Base-by-base conservation (phyloP, 2,329 filamentous ascomycete species). In the Sphaerulina musiva region DNA sequence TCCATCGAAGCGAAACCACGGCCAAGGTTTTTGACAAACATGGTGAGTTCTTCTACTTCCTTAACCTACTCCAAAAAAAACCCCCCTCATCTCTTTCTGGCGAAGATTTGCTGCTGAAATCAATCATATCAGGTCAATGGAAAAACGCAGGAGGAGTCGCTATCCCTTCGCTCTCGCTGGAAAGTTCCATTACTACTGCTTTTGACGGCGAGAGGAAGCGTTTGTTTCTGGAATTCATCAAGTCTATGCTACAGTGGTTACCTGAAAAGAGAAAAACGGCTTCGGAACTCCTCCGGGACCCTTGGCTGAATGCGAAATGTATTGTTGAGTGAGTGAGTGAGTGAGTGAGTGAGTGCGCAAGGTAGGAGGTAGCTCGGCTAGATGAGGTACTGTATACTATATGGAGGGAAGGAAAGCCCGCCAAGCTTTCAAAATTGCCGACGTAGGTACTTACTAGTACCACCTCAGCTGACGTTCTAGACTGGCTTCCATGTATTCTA, bases 231-330 rank as follows among this genome's bases (percentile, higher is more conserved):
- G 39, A 32, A 12, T 72, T 74, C 48, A 62, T 72, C 31, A 57
- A 59, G 47, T 63, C 59, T 3, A 73, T 74, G 69, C 57, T 74
- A 11, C 62, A 62, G 48, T 75, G 72, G 71, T 45, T 67, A 17
- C 70, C 70, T 12, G 70, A 73, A 58, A 67, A 73, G 34, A 64
- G 71, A 41, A 65, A 58, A 47, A 68, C 68, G 2, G 70, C 72
- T 10, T 66, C 59, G 52, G 61, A 73, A 57, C 62, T 74, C n/a
- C 61, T 73, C n/a, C 58, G 67, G 2, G 65, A 73, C 59, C 65
- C 68, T 44, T 73, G 69, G 69, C 26, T 26, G 14, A 17, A 17
- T 17, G 14, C 14, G 14, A 17, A 17, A 17, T 17, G 14, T 17
- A 17, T 17, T 17, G 14, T 17, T 17, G 14, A 17, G 14, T 17